Percentiles rank a stretch among this genome's conserved stretches.
These are phyloP conservation scores for Sugiyamaella lignohabitans DNA, from an alignment of 805 yeast species.

Conservation along the genomic window DNA sequence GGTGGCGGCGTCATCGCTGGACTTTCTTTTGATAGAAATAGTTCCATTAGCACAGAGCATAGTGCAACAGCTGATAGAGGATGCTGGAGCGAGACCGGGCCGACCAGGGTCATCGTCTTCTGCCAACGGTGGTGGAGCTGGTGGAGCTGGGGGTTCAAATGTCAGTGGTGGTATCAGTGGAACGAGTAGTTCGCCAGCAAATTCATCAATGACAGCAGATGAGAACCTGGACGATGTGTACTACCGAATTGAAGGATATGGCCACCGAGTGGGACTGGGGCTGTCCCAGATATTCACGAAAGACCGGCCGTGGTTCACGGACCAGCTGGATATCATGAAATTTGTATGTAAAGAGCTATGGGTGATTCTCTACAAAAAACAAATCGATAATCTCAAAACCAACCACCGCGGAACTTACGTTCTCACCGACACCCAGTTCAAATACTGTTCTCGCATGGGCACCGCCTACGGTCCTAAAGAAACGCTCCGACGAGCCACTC, in stretches of 20 bases:
- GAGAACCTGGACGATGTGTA: conserved; percentile 37
- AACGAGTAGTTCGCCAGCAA: neutral
- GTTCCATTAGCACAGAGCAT: conserved; percentile 68
- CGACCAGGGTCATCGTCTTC: too few relatives aligned
- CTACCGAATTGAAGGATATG: conserved; percentile 60
- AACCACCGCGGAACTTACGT: conserved; percentile 85
- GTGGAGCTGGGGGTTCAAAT: too few relatives aligned
- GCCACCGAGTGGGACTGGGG: conserved; percentile 62
- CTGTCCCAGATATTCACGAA: conserved; percentile 42
- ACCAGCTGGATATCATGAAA: conserved; percentile 78
- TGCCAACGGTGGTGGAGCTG: too few relatives aligned
- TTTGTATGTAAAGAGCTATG: conserved; percentile 90
- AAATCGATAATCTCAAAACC: conserved; percentile 85
- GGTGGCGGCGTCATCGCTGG: conserved; percentile 37
- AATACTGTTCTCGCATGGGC: conserved; percentile 45
- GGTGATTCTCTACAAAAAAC: conserved; percentile 73
- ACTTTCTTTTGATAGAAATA: conserved; percentile 65
- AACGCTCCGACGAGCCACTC: conserved; percentile 32
- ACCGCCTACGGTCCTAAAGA: conserved; percentile 28
- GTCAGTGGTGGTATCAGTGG: too few relatives aligned
- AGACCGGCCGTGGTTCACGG: conserved; percentile 44
- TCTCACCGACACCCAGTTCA: conserved; percentile 61
- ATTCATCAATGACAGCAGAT: conserved; percentile 17
- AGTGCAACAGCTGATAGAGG: conserved; percentile 38
- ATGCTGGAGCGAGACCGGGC: neutral